Evolutionary conservation across 2,329 filamentous ascomycete species (phyloP).

Genomic region (Emericellopsis atlantica): DNA sequence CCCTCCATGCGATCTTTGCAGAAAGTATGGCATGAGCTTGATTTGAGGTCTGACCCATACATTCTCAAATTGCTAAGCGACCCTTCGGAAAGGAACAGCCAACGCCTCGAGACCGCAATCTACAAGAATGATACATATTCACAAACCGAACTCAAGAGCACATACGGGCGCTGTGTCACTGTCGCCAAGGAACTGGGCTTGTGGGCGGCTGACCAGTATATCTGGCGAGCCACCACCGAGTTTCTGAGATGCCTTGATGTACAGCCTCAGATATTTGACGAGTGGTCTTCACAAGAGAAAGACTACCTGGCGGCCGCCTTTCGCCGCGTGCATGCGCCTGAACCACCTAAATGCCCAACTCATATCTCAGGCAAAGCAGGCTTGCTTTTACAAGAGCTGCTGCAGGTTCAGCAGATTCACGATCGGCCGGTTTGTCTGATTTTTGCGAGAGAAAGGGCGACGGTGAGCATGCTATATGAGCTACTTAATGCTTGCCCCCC

Average conservation of each 20-base stretch:
- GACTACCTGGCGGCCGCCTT: conserved; percentile 40
- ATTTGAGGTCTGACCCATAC: conserved; percentile 50
- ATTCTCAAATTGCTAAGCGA: conserved; percentile 32
- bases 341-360: conserved; percentile 4
- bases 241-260: conserved; percentile 13
- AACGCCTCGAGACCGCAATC: conserved; percentile 23
- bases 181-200: conserved; percentile 47
- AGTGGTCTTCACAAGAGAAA: conserved; percentile 37
- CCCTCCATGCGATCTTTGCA: conserved; percentile 30
- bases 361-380: conserved; percentile 44
- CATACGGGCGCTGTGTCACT: conserved; percentile 35
- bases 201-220: conserved; percentile 59
- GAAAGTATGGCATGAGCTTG: conserved; percentile 25
- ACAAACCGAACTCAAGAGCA: conserved; percentile 40
- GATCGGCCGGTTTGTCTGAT: conserved; percentile 41
- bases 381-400: conserved; percentile 38
- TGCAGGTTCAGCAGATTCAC: conserved; percentile 21
- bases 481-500: conserved; percentile 40
- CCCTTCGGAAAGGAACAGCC: conserved; percentile 24
- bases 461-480: conserved; percentile 45
- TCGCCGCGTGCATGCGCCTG: conserved; percentile 15
- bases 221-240: conserved; percentile 32
- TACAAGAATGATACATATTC: conserved; percentile 35
- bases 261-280: conserved; percentile 15
- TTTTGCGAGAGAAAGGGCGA: conserved; percentile 53